Conservation (phyloP, 305 asterid genomes). For the Solanum hybrid region DNA sequence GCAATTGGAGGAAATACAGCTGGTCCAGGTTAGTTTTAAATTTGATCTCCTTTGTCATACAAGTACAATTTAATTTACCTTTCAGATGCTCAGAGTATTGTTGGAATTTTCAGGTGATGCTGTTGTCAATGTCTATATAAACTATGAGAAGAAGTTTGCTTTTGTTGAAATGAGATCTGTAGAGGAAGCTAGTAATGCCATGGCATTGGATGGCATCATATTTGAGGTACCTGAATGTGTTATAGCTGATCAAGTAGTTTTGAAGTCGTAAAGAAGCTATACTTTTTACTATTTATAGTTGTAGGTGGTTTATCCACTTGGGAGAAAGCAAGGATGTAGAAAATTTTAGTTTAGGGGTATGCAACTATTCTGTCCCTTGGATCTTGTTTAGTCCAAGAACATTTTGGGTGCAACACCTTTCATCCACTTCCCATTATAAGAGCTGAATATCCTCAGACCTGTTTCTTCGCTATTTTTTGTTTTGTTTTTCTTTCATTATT, state of each 20-base stretch:
- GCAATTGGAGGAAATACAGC: slow-evolving; percentile 97
- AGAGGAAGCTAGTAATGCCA: slow-evolving; percentile 98
- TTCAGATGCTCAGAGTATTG: not conserved
- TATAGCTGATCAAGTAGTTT: not conserved
- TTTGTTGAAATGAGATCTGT: slow-evolving; percentile 98
- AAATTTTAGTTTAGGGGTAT: not conserved
- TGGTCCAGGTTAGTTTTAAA: slow-evolving; percentile 63
- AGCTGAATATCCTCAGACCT: not conserved
- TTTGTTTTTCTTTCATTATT: not conserved
- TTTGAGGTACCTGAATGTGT: slow-evolving; percentile 56
- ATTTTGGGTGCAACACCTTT: not conserved
- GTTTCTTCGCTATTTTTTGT: not conserved
- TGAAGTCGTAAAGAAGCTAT: not conserved
- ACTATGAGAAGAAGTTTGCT: slow-evolving; percentile 94
- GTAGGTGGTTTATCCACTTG: not conserved
- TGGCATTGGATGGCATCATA: slow-evolving; percentile 93
- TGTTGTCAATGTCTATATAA: slow-evolving; percentile 90
- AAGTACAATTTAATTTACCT: not conserved
- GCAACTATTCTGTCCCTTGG: not conserved
- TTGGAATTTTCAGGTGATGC: slow-evolving; percentile 68
- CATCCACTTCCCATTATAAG: not conserved
- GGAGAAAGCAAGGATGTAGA: not conserved
- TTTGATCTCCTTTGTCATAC: not conserved
- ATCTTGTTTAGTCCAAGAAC: not conserved
- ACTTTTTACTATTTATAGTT: not conserved